These are phyloP conservation scores for Coemansia sp. DNA, from an alignment of 192 early-diverging fungal species.

Conservation along the genomic window DNA sequence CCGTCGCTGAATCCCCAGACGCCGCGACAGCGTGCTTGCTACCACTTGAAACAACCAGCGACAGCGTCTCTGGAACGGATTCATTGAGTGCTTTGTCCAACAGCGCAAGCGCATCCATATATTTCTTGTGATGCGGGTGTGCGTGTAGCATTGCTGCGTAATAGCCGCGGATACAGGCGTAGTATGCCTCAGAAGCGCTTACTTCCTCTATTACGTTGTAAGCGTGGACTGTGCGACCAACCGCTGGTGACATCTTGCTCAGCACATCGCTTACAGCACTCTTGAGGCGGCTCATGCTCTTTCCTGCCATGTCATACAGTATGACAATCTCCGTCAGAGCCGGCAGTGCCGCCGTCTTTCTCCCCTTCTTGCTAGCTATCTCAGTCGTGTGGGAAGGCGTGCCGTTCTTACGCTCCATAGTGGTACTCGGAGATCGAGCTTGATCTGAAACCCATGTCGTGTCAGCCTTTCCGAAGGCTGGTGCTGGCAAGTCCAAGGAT, in stretches of 20 bases:
- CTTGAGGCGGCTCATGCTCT: slow-evolving; percentile 25
- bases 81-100: slow-evolving; percentile 26
- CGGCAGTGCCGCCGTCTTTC: not conserved
- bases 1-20: not conserved
- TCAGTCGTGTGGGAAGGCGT: not conserved
- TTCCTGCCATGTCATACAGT: slow-evolving; percentile 31
- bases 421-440: not conserved
- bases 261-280: slow-evolving; percentile 3
- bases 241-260: slow-evolving; percentile 19
- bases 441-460: not conserved
- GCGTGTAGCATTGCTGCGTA: slow-evolving; percentile 33
- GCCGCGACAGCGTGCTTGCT: slow-evolving; percentile 8
- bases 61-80: slow-evolving; percentile 12
- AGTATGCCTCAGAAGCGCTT: slow-evolving; percentile 27
- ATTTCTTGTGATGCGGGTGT: slow-evolving; percentile 14
- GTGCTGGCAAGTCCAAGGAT: not conserved
- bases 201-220: slow-evolving; percentile 30
- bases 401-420: not conserved
- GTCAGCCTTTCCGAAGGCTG: not conserved
- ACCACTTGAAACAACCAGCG: slow-evolving; percentile 1
- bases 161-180: slow-evolving; percentile 37
- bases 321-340: slow-evolving; percentile 18
- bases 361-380: not conserved
- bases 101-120: slow-evolving; percentile 39
- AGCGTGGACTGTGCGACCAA: slow-evolving; percentile 15